Evolutionary conservation across 257 asterid genomes (phyloP).

Genomic region (Gentiana dahurica): DNA sequence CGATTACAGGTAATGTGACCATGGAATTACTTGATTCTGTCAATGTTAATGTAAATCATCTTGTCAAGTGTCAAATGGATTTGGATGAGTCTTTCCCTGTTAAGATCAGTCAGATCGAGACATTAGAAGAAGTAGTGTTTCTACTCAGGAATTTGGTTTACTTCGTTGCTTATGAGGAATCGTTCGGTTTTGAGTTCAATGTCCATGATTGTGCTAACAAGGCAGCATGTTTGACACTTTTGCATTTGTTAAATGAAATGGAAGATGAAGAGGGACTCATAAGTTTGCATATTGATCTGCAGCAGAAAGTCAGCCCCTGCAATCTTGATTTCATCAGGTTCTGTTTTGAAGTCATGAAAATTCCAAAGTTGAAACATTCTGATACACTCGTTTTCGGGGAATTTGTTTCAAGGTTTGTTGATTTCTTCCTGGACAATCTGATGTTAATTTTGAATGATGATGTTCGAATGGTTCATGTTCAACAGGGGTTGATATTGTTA

Average conservation of each 20-base stretch:
- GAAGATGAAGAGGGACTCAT: no score
- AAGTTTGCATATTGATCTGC: background rate
- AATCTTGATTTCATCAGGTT: background rate
- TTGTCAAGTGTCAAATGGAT: no score
- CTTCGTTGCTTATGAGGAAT: background rate
- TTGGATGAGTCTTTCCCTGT: background rate
- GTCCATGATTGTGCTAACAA: background rate
- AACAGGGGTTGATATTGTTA: background rate
- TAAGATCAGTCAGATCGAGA: background rate
- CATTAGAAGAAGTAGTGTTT: background rate
- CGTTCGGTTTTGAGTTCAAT: background rate
- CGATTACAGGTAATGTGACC: background rate
- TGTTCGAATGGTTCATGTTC: background rate
- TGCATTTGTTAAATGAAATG: background rate
- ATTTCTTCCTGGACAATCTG: background rate
- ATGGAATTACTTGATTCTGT: background rate
- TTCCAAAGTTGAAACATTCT: background rate
- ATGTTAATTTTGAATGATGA: background rate
- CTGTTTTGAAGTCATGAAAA: background rate
- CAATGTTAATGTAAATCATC: background rate
- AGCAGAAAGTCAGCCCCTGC: background rate
- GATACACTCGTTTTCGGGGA: background rate
- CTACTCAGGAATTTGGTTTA: background rate
- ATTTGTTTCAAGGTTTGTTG: slow-evolving; percentile 1
- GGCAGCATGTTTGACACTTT: background rate